Percentiles rank a stretch among this genome's conserved stretches.
Conservation (phyloP, 768 basidiomycete species). For the Amyloporia xantha region DNA sequence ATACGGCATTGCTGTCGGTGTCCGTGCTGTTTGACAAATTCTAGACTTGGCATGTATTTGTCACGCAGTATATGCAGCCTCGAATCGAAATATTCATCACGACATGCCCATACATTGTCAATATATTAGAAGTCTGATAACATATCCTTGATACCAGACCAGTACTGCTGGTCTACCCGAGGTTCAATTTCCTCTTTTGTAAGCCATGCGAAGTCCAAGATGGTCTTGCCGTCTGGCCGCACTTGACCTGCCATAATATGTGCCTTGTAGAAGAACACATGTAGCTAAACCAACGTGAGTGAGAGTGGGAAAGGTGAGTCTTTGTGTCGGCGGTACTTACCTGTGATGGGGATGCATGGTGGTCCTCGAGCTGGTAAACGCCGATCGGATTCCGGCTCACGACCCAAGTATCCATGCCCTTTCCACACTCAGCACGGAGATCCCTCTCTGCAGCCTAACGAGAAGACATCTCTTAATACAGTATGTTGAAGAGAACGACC, state of each 20-base stretch:
- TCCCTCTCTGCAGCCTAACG: constrained; percentile 67
- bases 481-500: constrained; percentile 3
- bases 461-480: too few species aligned
- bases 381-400: constrained; percentile 89
- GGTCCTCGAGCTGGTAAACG: constrained; percentile 37
- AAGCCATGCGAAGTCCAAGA: constrained; percentile 86
- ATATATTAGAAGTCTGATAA: constrained; percentile 53
- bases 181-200: constrained; percentile 85
- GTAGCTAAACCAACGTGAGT: constrained; percentile 39
- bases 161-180: constrained; percentile 63
- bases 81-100: too few species aligned
- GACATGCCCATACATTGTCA: background rate
- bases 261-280: constrained; percentile 88
- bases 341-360: constrained; percentile 24
- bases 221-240: constrained; percentile 41
- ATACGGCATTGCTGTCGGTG: background rate
- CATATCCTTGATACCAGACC: constrained; percentile 73
- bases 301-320: background rate
- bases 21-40: background rate
- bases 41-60: background rate
- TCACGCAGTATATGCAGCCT: too few species aligned
- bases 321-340: constrained; percentile 27
- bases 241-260: constrained; percentile 90
- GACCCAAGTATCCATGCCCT: constrained; percentile 88
- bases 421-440: constrained; percentile 66